These are phyloP conservation scores for Podila minutissima DNA, from an alignment of 192 early-diverging fungal genomes.

Conservation along the genomic window DNA sequence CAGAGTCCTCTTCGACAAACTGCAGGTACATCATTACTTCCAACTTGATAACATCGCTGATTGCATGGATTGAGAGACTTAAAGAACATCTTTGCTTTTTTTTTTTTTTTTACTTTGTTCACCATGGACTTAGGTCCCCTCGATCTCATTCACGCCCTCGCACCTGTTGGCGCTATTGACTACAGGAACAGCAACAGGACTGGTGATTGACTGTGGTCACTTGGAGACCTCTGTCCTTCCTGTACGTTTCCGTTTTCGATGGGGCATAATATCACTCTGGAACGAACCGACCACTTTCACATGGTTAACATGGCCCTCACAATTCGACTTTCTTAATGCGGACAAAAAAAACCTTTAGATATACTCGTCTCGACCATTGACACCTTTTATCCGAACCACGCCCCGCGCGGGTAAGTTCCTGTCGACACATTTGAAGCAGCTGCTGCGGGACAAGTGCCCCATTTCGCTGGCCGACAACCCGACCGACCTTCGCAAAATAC, in stretches of 20 bases:
- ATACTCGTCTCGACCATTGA: slow-evolving; percentile 72
- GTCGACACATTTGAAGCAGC: slow-evolving; percentile 63
- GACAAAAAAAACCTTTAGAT: slow-evolving; percentile 53
- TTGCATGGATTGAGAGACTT: too few species aligned
- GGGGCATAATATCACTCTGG: neutral
- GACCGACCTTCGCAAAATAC: slow-evolving; percentile 53
- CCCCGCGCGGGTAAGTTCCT: slow-evolving; percentile 74
- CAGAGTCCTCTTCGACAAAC: slow-evolving; percentile 76
- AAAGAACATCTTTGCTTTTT: neutral
- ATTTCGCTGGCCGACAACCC: slow-evolving; percentile 48
- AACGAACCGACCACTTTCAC: neutral
- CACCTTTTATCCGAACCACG: slow-evolving; percentile 68
- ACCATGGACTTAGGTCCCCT: slow-evolving; percentile 65
- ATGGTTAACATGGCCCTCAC: too few species aligned
- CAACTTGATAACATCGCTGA: neutral
- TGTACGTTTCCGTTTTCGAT: slow-evolving; percentile 56
- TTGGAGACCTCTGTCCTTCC: slow-evolving; percentile 80
- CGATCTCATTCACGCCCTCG: slow-evolving; percentile 78
- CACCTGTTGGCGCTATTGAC: slow-evolving; percentile 80
- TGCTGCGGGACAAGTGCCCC: slow-evolving; percentile 66
- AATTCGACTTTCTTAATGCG: too few species aligned
- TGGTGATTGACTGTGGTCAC: slow-evolving; percentile 90
- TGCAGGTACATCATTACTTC: slow-evolving; percentile 62
- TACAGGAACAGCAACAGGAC: slow-evolving; percentile 77
- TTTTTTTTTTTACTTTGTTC: neutral